Conservation (phyloP, 257 asterid genomes). For the Solanum phureja region DNA sequence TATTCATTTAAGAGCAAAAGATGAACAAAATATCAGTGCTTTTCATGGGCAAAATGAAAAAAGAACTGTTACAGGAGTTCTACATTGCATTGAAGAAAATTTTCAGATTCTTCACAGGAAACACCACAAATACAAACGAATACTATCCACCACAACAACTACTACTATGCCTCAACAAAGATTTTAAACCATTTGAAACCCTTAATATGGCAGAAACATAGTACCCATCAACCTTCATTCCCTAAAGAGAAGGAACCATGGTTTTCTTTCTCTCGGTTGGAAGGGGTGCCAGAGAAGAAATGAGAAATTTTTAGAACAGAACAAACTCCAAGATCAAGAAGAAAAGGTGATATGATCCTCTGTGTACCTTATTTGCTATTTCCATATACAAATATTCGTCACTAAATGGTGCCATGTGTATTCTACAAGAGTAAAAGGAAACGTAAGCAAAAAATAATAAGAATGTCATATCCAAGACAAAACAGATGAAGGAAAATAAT, state of each 20-base stretch:
- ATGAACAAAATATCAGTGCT: neutral
- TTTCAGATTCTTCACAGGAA: neutral
- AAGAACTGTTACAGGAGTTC: neutral
- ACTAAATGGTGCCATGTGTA: slow-evolving; percentile 98
- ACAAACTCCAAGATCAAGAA: neutral
- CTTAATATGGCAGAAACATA: neutral
- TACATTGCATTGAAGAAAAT: neutral
- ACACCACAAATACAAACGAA: neutral
- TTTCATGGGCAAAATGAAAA: neutral
- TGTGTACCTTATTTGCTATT: slow-evolving; percentile 82
- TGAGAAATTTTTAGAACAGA: neutral
- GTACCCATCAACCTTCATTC: neutral
- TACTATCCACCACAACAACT: neutral
- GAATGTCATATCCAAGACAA: neutral
- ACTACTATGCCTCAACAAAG: neutral
- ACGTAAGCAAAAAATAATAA: neutral
- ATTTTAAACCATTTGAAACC: neutral
- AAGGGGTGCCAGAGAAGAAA: neutral
- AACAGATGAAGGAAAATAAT: neutral
- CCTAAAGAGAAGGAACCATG: neutral
- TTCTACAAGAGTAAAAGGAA: slow-evolving; percentile 46
- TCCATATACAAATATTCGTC: slow-evolving; percentile 82
- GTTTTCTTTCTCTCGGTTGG: neutral
- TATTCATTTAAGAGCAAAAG: neutral
- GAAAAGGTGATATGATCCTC: neutral